A percentile compares a stretch with the other conserved stretches of the same genome.
phyloP scores from a whole-genome alignment of 73 alveolate genomes.

The Effrenium voratum region DNA sequence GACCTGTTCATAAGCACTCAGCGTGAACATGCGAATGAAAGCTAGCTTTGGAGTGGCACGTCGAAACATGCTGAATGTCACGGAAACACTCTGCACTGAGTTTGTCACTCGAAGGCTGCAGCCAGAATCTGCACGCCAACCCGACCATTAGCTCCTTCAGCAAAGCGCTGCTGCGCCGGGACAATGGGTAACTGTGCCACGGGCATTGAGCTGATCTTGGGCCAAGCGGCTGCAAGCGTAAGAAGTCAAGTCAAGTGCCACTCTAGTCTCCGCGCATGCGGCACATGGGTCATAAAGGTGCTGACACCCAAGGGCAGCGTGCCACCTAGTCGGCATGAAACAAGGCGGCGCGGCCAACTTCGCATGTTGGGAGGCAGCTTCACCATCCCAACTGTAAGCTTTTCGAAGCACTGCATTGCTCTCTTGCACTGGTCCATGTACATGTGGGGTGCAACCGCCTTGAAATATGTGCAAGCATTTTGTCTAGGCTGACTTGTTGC shows the following conservation, averaged over 20 bases:
- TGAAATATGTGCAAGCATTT: too few species aligned
- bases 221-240: slow-evolving; percentile 38
- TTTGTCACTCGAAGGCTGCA: slow-evolving; percentile 51
- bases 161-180: slow-evolving; percentile 90
- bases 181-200: slow-evolving; percentile 58
- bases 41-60: too few species aligned
- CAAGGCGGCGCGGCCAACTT: too few species aligned
- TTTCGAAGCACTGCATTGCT: too few species aligned
- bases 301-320: background rate
- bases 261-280: background rate
- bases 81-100: background rate
- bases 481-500: too few species aligned
- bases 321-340: background rate
- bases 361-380: too few species aligned
- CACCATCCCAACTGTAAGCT: too few species aligned
- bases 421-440: too few species aligned
- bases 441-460: too few species aligned
- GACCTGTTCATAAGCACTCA: too few species aligned
- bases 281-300: background rate
- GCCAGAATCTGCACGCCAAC: slow-evolving; percentile 67
- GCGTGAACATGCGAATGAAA: too few species aligned
- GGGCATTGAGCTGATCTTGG: slow-evolving; percentile 43
- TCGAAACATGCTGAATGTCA: background rate
- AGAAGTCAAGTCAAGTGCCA: too few species aligned
- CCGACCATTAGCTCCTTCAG: slow-evolving; percentile 26